A percentile compares a stretch with the other conserved stretches of the same genome.
These are phyloP conservation scores for Trichodelitschia bisporula DNA, from an alignment of 495 filamentous ascomycete genomes.

Conservation along the genomic window DNA sequence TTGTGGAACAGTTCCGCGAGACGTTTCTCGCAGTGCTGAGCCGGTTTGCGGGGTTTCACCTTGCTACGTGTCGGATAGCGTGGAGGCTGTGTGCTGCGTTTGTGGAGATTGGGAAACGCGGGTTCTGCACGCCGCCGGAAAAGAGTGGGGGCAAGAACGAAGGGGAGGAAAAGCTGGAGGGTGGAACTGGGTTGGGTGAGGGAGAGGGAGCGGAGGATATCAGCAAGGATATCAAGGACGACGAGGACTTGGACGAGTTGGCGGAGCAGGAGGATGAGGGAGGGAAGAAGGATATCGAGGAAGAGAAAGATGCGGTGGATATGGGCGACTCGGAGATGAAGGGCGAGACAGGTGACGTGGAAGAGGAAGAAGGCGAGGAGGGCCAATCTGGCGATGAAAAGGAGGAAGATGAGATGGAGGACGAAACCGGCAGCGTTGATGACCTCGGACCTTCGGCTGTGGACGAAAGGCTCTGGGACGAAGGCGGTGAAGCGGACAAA, in stretches of 20 bases:
- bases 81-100: constrained; percentile 54
- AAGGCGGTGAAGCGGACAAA: constrained; percentile 50
- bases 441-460: constrained; percentile 69
- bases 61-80: constrained; percentile 43
- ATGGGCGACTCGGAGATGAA: constrained; percentile 84
- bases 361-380: constrained; percentile 25
- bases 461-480: constrained; percentile 96
- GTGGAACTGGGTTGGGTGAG: constrained; percentile 89
- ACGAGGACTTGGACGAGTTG: constrained; percentile 80
- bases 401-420: constrained; percentile 49
- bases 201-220: constrained; percentile 91
- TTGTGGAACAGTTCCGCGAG: constrained; percentile 44
- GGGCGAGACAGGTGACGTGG: constrained; percentile 43
- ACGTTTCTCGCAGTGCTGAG: constrained; percentile 28
- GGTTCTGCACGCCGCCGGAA: constrained; percentile 76
- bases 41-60: constrained; percentile 32
- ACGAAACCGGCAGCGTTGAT: constrained; percentile 73
- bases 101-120: constrained; percentile 47
- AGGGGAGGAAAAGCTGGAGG: constrained; percentile 54
- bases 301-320: constrained; percentile 61
- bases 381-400: constrained; percentile 18
- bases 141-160: constrained; percentile 34
- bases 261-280: constrained; percentile 51
- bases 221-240: constrained; percentile 80
- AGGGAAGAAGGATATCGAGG: constrained; percentile 24